These are phyloP conservation scores for Elaeagnus macrophylla DNA, from an alignment of 306 rosid species.

Conservation along the genomic window DNA sequence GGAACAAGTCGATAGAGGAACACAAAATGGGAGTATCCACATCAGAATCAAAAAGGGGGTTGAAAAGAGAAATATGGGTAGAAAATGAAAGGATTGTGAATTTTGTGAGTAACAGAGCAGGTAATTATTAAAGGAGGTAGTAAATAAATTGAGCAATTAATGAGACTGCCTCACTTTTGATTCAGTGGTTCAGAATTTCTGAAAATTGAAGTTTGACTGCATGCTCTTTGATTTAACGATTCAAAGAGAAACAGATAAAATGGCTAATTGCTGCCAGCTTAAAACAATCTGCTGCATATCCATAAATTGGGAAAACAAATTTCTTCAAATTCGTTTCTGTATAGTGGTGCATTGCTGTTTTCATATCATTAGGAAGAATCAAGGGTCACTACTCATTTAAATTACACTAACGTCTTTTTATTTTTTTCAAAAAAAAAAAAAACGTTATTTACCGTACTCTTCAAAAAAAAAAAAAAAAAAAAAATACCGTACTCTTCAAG, in stretches of 20 bases:
- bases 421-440: no score
- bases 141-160: conserved; percentile 33
- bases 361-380: no score
- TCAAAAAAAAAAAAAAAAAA: no score
- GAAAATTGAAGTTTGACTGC: conserved; percentile 23
- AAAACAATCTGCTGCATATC: no score
- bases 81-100: background rate
- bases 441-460: no score
- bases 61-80: background rate
- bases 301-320: no score
- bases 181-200: conserved; percentile 7
- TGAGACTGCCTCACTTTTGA: conserved; percentile 29
- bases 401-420: no score
- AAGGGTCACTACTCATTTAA: no score
- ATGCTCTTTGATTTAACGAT: background rate
- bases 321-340: no score
- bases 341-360: no score
- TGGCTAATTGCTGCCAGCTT: background rate
- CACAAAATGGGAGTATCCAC: conserved; percentile 38
- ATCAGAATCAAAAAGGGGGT: conserved; percentile 20
- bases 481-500: no score
- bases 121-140: background rate
- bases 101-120: background rate
- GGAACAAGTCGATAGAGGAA: conserved; percentile 51
- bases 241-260: background rate